Evolutionary conservation across 2,329 filamentous ascomycete species (phyloP), one percentile per base, ranked within the genome.

Genomic region (Coniochaeta sp.): DNA sequence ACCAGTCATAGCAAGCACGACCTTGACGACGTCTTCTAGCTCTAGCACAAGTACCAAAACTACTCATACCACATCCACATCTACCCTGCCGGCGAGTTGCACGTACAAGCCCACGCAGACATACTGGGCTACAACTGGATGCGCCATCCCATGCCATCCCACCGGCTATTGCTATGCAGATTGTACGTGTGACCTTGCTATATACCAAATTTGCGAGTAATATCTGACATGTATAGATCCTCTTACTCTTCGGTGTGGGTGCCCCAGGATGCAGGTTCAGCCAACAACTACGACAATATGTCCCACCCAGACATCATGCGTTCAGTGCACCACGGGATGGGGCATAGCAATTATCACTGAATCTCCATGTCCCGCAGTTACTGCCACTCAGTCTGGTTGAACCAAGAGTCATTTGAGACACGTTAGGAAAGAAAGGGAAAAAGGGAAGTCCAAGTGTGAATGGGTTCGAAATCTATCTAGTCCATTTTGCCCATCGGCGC

Each of bases 261-360:
- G 58, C 24, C 19, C 34, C 7, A 28, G 58, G 17, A 55, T 59
- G 44, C n/a, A 36, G 30, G 58, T 59, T 28, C 19, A 19, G 16
- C 44, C 58, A 16, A 38, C 26, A 16, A 55, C 26, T 24, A 55
- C 47, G 17, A 55, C 58, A 6, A 52, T 38, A 19, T 59, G 58
- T 19, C 44, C 58, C 16, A 59, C 58, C n/a, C 19, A 28, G 8
- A 26, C 58, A 24, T 4, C 24, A 5, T 59, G 58, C 24, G 30
- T 54, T n/a, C 58, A 59, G 32, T 59, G 58, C 34, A 59, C 58
- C n/a, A 54, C 44, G 16, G 58, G 58, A 16, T 59, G 58, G 58
- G 58, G 58, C 10, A 59, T 59, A 9, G 58, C 47, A 10, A 59
- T 47, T 4, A 54, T 59, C 12, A 58, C 57, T 19, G 57, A 58